Evolutionary conservation across 2,329 filamentous ascomycete species (phyloP).

Genomic region (Diaporthe vaccinii): DNA sequence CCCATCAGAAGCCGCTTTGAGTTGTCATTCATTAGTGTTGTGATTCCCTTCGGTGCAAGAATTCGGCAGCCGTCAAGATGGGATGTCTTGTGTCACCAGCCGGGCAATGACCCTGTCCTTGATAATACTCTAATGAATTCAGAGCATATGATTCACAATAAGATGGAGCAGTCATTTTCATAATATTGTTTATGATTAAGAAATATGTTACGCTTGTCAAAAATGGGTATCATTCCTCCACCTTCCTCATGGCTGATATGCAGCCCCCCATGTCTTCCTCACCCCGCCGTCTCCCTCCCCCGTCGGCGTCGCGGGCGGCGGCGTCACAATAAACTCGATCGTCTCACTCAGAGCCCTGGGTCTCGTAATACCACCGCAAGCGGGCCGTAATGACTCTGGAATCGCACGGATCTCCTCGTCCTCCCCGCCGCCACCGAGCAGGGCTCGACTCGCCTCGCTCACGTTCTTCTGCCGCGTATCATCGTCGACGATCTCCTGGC

Average conservation of each 20-base stretch:
- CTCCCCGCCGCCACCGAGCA: slow-evolving; percentile 30
- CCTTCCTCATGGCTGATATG: slow-evolving; percentile 4
- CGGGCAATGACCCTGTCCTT: not conserved
- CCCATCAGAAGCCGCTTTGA: not conserved
- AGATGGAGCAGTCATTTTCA: not conserved
- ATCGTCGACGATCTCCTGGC: not conserved
- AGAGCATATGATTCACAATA: not conserved
- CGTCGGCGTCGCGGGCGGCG: slow-evolving; percentile 31
- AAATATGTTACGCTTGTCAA: slow-evolving; percentile 4
- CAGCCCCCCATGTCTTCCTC: slow-evolving; percentile 32
- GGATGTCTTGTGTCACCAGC: not conserved
- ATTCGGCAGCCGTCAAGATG: not conserved
- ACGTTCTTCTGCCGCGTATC: slow-evolving; percentile 21
- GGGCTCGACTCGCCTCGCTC: slow-evolving; percentile 33
- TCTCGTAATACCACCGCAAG: slow-evolving; percentile 1
- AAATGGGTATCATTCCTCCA: slow-evolving; percentile 26
- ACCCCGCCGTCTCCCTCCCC: not conserved
- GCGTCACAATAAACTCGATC: slow-evolving; percentile 40
- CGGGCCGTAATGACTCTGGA: slow-evolving; percentile 31
- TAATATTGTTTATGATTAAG: not conserved
- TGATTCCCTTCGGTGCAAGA: not conserved
- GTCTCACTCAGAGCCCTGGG: slow-evolving; percentile 38
- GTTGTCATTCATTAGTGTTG: not conserved
- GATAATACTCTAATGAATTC: not conserved
- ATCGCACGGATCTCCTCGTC: not conserved